Conservation (phyloP, 2,329 filamentous ascomycete genomes). For the Epichloe gansuensis region DNA sequence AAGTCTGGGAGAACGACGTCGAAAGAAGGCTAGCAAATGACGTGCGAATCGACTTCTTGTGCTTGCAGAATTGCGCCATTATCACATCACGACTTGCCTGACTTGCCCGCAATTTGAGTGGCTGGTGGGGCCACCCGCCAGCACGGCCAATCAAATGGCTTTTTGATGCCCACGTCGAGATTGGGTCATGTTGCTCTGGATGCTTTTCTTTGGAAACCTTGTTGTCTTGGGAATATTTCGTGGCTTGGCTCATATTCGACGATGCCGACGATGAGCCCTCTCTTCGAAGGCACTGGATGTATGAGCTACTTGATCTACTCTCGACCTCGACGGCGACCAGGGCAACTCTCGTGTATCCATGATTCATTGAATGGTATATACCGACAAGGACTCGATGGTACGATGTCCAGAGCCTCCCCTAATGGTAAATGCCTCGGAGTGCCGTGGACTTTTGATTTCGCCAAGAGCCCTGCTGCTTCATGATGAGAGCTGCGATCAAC, state of each 20-base stretch:
- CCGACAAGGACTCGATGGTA: background rate
- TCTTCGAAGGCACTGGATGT: too few species aligned
- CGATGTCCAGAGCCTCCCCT: background rate
- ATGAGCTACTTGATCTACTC: too few species aligned
- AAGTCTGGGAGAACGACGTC: background rate
- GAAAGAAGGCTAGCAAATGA: background rate
- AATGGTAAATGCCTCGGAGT: background rate
- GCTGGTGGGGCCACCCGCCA: background rate
- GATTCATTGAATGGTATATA: background rate
- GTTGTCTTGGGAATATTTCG: background rate
- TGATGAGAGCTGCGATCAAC: too few species aligned
- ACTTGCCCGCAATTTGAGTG: background rate
- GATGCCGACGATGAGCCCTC: background rate
- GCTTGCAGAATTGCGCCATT: constrained; percentile 4
- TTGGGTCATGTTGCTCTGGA: background rate
- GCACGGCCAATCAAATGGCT: background rate
- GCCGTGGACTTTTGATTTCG: background rate
- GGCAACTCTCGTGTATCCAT: too few species aligned
- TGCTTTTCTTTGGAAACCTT: background rate
- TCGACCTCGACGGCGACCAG: too few species aligned
- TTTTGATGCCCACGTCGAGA: background rate
- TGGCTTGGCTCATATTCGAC: background rate
- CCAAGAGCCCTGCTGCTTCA: background rate
- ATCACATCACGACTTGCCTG: background rate
- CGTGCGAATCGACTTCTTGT: constrained; percentile 2